These are phyloP conservation scores for Albatrellus ellisii DNA, from an alignment of 768 basidiomycete species.

Conservation along the genomic window DNA sequence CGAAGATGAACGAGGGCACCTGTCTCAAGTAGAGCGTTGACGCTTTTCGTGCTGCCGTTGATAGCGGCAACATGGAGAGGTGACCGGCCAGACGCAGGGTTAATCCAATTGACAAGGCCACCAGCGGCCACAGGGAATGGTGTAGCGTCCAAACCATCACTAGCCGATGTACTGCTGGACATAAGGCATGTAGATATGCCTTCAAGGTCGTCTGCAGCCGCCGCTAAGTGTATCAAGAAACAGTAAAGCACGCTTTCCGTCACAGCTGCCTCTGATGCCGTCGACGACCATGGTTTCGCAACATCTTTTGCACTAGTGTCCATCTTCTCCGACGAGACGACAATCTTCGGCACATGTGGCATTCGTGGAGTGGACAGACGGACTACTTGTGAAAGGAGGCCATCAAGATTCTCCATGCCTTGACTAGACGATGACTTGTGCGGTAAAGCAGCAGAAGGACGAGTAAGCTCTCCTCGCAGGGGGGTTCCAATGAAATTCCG, in stretches of 20 bases:
- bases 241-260: slow-evolving; percentile 65
- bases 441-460: slow-evolving; percentile 22
- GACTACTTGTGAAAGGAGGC: slow-evolving; percentile 53
- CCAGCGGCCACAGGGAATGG: slow-evolving; percentile 35
- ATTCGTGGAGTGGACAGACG: slow-evolving; percentile 37
- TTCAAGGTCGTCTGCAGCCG: slow-evolving; percentile 53
- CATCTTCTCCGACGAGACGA: slow-evolving; percentile 20
- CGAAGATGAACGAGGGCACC: slow-evolving; percentile 78
- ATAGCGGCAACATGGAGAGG: slow-evolving; percentile 73
- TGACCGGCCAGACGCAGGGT: slow-evolving; percentile 56
- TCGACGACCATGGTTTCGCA: slow-evolving; percentile 64
- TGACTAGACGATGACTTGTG: slow-evolving; percentile 30
- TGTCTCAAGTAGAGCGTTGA: slow-evolving; percentile 41
- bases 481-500: slow-evolving; percentile 65
- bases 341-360: slow-evolving; percentile 24
- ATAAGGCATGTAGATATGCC: slow-evolving; percentile 47
- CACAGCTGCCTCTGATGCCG: slow-evolving; percentile 58
- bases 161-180: slow-evolving; percentile 2
- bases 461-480: slow-evolving; percentile 81
- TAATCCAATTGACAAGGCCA: slow-evolving; percentile 62
- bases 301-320: slow-evolving; percentile 29
- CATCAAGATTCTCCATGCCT: slow-evolving; percentile 48
- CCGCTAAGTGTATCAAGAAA: slow-evolving; percentile 69
- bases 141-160: slow-evolving; percentile 8
- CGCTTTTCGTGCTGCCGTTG: slow-evolving; percentile 37